Base-by-base conservation (phyloP, 2,329 filamentous ascomycete genomes). In the Penicillium fuscoglaucum region DNA sequence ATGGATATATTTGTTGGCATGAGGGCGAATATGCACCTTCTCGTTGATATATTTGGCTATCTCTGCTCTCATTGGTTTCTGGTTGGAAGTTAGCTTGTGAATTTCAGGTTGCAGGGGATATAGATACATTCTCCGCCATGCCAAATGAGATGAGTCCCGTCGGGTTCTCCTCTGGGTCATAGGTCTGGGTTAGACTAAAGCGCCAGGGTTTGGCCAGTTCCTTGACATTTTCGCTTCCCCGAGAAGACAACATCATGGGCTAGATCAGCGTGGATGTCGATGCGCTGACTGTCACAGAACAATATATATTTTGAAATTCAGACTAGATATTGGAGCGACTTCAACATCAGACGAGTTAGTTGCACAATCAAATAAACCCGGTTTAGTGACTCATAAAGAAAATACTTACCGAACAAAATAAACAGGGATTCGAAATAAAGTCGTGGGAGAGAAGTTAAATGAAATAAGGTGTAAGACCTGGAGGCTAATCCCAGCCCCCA, bases 61-160 rank as follows among this genome's bases (percentile, higher is more conserved):
- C 24, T 79, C 74, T 13, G 69, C 61, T 12, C 72, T 70, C 65
- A 79, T 73, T 17, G 72, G 66, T 52, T 65, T 61, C 78, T 79
- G 52, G 3, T 26, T 21, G 6, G 12, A 2, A 31, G 28, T 44
- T 26, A 59, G 50, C 39, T 21, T 19, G 24, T 40, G 21, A 1
- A 4, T 44, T 43, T 12, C 29, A 17, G 12, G 7, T 9, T 39
- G 43, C 9, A 26, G 17, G 24, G 3, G 17, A 19, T 7, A 55
- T 21, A 57, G 56, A 39, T 67, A 75, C 73, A 68, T 75, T 74
- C 51, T 75, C 73, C 35, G 72, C 72, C 57, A 69, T 63, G n/a
- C 67, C 72, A 53, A 75, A 68, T n/a, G 71, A 74, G 29, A 75
- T 71, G 15, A 73, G 57, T 0, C 74, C 74, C 5, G 57, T 55